Evolutionary conservation across 805 yeast genomes (phyloP), one percentile per base, ranked within the genome.

Genomic region (Vanderwaltozyma verrucispora): DNA sequence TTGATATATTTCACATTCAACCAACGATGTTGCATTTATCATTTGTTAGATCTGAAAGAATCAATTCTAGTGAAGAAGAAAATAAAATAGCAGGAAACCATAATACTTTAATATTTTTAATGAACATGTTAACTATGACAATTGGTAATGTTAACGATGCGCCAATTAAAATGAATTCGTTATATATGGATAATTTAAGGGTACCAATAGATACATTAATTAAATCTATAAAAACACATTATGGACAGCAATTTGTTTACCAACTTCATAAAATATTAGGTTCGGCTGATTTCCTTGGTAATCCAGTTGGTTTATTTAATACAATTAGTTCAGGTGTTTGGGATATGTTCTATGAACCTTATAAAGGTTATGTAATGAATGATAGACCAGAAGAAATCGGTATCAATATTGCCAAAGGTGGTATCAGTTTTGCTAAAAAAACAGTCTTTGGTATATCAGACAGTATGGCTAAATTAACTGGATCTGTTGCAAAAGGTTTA

Each of bases 141-240:
- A 75, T 92, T 44, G 98, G 97, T 19, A 92, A 89, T 56, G 84
- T 94, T 42, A 89, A 89, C 54, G 96, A 92, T 59, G 98, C 99
- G 0, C 97, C 97, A 1, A 83, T 92, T 31, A 74, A 81, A 51
- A 64, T 92, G 55, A 86, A 89, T 51, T 87, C 97, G 0, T 67
- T 94, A 47, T 71, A 86, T 41, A 71, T 89, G 54, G 96, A 87
- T 49, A 92, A 92, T 54, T 77, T 88, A 11, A 71, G 96, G 42
- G 94, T 88, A 1, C 94, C 96, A 3, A 56, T 82, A 4, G 84
- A 87, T 2, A 68, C 80, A 21, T 68, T 92, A 45, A 42, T 75
- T 24, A 80, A 79, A 41, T 77, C 83, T 24, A 69, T 89, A 17
- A 69, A 71, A 47, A 80, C 89, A 1, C 97, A 92, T 58, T 92